Evolutionary conservation across 176 grass and related monocot species (phyloP), one percentile per base, ranked within the genome.

Genomic region (Carex cristatella): DNA sequence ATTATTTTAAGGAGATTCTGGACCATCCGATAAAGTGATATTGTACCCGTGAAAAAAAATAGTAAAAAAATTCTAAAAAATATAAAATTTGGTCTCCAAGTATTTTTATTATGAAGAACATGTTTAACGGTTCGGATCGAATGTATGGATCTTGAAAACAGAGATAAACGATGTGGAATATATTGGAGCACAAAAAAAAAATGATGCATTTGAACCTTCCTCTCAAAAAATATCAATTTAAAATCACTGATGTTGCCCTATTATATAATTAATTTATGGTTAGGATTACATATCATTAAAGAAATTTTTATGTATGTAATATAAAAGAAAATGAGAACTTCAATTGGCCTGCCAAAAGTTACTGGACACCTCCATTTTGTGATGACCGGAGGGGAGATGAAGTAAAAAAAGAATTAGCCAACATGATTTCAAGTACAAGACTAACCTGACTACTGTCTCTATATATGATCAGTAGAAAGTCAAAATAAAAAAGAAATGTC

Each of bases 401-500:
- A 81, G 79, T 64, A 46, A 61, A 64, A 81, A 46, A 61, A 2
- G 44, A 46, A 35, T 37, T 49, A 60, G 14, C 5, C 10, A 27
- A 13, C 23, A 78, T 78, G 74, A 78, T 78, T 78, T 55, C 6
- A 55, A 78, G 74, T 57, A 16, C 73, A 78, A 31, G 49, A 78
- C 23, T 33, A 71, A 78, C 49, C 74, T 65, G 79, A 81, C 58
- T 81, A 6, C 60, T 27, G 58, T 81, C 79, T 62, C 79, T 49
- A 7, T 62, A 57, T 48, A 19, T 12, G 42, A 81, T 7, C 59
- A 65, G 79, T 81, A 81, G 79, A 81, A 81, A 65, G 16, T 81
- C 79, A 81, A 65, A 64, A 81, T 46, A 65, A 46, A 64, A 81
- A 81, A 65, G 40, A 65, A 63, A 40, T 28, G 48, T 48, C 79